Evolutionary conservation across 768 basidiomycete genomes (phyloP).

Genomic region (Collybia sordida): DNA sequence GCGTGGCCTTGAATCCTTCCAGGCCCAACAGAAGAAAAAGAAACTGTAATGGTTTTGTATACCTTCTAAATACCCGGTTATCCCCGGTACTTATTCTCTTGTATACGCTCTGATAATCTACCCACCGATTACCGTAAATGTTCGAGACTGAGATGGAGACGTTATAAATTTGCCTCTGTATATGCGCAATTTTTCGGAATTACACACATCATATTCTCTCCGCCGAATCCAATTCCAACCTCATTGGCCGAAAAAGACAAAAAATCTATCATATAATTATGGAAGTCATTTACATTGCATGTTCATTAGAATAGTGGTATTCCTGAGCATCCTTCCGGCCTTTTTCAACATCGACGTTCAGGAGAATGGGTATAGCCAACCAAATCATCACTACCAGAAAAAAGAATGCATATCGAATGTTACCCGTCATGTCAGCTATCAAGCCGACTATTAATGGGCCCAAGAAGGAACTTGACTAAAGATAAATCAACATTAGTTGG

Average conservation of each 20-base stretch:
- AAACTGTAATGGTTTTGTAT: constrained; percentile 16
- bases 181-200: too few species aligned
- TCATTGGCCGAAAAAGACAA: too few species aligned
- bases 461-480: constrained; percentile 85
- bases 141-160: too few species aligned
- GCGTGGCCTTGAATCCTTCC: constrained; percentile 73
- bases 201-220: too few species aligned
- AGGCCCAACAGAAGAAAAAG: constrained; percentile 45
- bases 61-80: neutral
- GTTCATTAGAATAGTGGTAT: constrained; percentile 26
- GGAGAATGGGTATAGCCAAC: constrained; percentile 75
- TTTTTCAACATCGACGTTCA: constrained; percentile 63
- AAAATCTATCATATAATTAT: too few species aligned
- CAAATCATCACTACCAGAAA: constrained; percentile 85
- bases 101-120: neutral
- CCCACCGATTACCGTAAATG: too few species aligned
- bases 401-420: constrained; percentile 89
- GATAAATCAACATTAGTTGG: constrained; percentile 5
- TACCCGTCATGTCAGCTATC: constrained; percentile 86
- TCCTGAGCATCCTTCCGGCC: constrained; percentile 56
- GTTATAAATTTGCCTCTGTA: too few species aligned
- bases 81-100: too few species aligned
- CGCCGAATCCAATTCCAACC: too few species aligned
- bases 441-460: constrained; percentile 88
- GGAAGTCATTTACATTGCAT: too few species aligned